Percentiles rank a stretch among this genome's conserved stretches.
Conservation (phyloP, 352 stramenopile genomes). For the Phytophthora pisi region DNA sequence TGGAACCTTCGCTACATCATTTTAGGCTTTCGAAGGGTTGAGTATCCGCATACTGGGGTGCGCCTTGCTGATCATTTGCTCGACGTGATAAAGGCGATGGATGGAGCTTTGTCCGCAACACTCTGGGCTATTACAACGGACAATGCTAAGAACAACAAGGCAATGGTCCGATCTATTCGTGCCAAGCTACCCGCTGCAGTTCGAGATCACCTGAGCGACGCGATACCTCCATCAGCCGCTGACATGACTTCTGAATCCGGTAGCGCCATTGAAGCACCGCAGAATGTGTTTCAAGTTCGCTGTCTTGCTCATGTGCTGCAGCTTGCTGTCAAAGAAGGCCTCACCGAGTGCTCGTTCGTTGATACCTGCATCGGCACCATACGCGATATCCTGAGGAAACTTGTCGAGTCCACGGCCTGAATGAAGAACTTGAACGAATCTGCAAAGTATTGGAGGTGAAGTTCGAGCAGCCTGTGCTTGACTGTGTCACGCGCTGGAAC, state of each 20-base stretch:
- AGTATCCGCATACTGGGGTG: too few species aligned
- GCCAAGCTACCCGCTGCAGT: too few species aligned
- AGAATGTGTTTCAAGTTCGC: slow-evolving; percentile 7
- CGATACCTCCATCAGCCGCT: background rate
- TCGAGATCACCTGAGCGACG: too few species aligned
- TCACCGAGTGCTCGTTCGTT: slow-evolving; percentile 10
- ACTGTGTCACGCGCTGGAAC: slow-evolving; percentile 19
- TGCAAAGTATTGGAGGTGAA: slow-evolving; percentile 4
- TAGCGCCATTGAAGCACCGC: background rate
- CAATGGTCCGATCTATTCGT: background rate
- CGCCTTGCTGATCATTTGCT: too few species aligned
- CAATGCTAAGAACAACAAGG: background rate
- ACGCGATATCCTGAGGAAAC: slow-evolving; percentile 15
- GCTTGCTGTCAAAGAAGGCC: slow-evolving; percentile 14
- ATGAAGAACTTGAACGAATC: slow-evolving; percentile 5
- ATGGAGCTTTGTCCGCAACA: too few species aligned
- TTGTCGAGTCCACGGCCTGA: slow-evolving; percentile 1
- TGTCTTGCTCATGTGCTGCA: slow-evolving; percentile 23
- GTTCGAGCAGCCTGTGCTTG: slow-evolving; percentile 4
- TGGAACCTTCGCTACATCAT: background rate
- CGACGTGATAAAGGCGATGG: too few species aligned
- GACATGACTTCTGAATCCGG: background rate
- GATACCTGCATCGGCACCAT: slow-evolving; percentile 8
- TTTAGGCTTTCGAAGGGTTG: too few species aligned
- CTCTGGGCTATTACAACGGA: too few species aligned